Conservation (phyloP, 345 rosid species). For the Raphanus raphanistrum region DNA sequence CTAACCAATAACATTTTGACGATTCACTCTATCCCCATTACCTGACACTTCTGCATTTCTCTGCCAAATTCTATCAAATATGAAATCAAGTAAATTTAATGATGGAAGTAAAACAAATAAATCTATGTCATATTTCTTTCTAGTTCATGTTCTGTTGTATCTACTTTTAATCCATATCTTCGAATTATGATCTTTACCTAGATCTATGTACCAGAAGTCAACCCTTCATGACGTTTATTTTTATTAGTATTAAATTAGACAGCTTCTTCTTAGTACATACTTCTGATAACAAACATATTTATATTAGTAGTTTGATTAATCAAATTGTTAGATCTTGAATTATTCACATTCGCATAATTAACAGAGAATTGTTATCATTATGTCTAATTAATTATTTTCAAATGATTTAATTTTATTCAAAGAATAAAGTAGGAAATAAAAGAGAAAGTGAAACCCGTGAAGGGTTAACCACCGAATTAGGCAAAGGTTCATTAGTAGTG, state of each 20-base stretch:
- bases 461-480: constrained; percentile 41
- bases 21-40: constrained; percentile 38
- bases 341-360: constrained; percentile 25
- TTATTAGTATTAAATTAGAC: constrained; percentile 25
- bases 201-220: constrained; percentile 40
- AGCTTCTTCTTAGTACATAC: constrained; percentile 32
- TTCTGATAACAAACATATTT: constrained; percentile 23
- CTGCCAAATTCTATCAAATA: constrained; percentile 33
- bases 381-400: background rate
- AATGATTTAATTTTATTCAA: constrained; percentile 15
- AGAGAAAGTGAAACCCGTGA: constrained; percentile 48
- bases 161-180: constrained; percentile 41
- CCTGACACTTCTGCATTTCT: constrained; percentile 41
- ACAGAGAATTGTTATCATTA: background rate
- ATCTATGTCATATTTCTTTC: background rate
- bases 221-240: constrained; percentile 39
- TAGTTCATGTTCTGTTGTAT: constrained; percentile 41
- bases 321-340: constrained; percentile 31
- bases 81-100: constrained; percentile 5
- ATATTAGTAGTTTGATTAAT: constrained; percentile 18
- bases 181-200: constrained; percentile 35
- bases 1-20: constrained; percentile 41
- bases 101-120: background rate
- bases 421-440: constrained; percentile 21
- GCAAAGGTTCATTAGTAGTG: constrained; percentile 44